A percentile compares a stretch with the other conserved stretches of the same genome.
Conservation (phyloP, 2,329 filamentous ascomycete species). For the Colletotrichum tanaceti region DNA sequence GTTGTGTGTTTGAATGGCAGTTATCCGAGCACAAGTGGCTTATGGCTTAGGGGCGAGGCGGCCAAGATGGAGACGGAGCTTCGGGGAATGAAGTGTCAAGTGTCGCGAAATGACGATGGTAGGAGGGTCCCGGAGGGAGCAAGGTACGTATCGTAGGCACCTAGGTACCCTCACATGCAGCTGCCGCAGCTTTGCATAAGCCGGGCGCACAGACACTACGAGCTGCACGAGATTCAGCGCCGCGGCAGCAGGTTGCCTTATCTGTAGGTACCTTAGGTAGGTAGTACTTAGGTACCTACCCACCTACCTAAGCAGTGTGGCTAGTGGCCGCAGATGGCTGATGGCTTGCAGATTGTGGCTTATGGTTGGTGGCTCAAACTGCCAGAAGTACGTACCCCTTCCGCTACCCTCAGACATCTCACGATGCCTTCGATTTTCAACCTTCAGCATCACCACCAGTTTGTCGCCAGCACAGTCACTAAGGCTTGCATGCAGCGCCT, state of each 20-base stretch:
- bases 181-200: conserved; percentile 10
- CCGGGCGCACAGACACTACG: not conserved
- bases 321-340: not conserved
- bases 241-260: not conserved
- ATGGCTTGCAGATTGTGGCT: too few species aligned
- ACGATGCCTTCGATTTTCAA: not conserved
- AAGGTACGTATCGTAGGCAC: conserved; percentile 26
- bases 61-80: conserved; percentile 17
- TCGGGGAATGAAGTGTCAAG: conserved; percentile 47
- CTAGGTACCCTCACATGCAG: not conserved
- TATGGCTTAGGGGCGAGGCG: not conserved
- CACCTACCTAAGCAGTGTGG: not conserved
- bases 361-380: not conserved
- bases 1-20: not conserved
- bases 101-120: conserved; percentile 51
- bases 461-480: not conserved
- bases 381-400: not conserved
- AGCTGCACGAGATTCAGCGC: not conserved
- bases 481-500: not conserved
- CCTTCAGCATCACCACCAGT: too few species aligned
- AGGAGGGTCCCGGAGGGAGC: too few species aligned
- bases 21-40: conserved; percentile 1
- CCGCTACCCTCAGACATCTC: not conserved
- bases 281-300: too few species aligned
- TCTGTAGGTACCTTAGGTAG: too few species aligned